Evolutionary conservation across 1,139 yeast genomes (phyloP), one percentile per base, ranked within the genome.

Genomic region (Yamadazyma songkhlaensis): DNA sequence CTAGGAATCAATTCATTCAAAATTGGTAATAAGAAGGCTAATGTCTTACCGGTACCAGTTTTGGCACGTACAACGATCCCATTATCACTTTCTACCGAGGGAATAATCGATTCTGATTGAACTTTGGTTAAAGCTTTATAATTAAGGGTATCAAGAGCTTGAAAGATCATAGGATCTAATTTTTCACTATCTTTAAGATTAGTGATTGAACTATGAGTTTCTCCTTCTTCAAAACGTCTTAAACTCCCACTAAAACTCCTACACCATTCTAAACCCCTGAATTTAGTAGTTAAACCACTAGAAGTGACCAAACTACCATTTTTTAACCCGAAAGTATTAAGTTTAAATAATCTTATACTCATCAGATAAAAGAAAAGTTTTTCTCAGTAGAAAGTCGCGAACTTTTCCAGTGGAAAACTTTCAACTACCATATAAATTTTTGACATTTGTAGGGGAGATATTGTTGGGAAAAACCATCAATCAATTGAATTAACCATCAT

Each of bases 31-130:
- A 89, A 79, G 57, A 87, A 90, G 0, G 96, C 95, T 42, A 86
- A 77, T 0, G 97, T 90, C 59, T 90, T 90, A 54, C 97, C 97
- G 1, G 97, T 89, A 55, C 97, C 97, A 4, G 97, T 90, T 57
- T 87, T 87, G 25, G 97, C 97, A 49, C 95, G 74, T 26, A 87
- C 92, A 20, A 89, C 89, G 39, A 88, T 68, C 46, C 94, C 90
- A 9, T 58, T 59, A 30, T 72, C 64, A 27, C 77, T 72, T 15
- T 72, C 55, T 39, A 87, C 64, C 42, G 84, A 76, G 7, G 94
- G 94, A 38, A 77, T 64, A 34, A 89, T 66, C 5, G 95, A 74
- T 49, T 75, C 72, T 39, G 82, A 81, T 59, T 89, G 97, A 13
- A 88, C 96, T 2, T 86, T 80, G 0, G 97, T 87, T 50, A 89